Conservation (phyloP, 2,329 filamentous ascomycete genomes). For the Cadophora sp. region DNA sequence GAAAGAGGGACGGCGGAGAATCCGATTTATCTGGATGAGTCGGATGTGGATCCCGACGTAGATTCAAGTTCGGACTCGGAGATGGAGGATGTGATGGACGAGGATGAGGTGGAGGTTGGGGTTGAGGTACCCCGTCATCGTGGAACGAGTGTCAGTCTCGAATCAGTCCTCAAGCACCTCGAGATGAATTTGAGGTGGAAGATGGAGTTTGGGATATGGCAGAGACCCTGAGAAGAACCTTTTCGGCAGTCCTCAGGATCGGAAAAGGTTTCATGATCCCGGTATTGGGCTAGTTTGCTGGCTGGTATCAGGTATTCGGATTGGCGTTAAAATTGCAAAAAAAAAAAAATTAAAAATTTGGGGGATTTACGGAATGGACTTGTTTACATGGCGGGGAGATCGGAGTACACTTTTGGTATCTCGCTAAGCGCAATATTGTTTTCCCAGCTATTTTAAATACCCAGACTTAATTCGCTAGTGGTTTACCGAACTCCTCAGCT, state of each 20-base stretch:
- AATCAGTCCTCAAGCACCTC: neutral
- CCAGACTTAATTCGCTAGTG: too few relatives aligned
- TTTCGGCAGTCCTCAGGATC: too few relatives aligned
- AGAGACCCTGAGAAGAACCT: neutral
- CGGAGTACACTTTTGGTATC: too few relatives aligned
- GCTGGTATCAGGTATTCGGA: too few relatives aligned
- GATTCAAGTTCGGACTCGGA: neutral
- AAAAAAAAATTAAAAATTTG: too few relatives aligned
- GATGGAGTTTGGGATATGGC: neutral
- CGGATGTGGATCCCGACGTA: neutral
- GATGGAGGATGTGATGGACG: neutral
- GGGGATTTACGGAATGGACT: too few relatives aligned
- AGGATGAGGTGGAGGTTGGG: neutral
- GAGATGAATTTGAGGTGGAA: neutral
- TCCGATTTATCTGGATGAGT: neutral
- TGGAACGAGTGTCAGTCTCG: neutral
- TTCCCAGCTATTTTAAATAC: too few relatives aligned
- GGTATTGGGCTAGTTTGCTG: too few relatives aligned
- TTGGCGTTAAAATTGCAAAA: neutral
- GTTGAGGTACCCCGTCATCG: neutral
- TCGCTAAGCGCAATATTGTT: too few relatives aligned
- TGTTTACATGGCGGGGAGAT: too few relatives aligned
- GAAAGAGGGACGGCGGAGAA: neutral
- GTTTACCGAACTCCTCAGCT: too few relatives aligned
- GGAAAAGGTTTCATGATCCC: too few relatives aligned